phyloP scores from a whole-genome alignment of 2,329 filamentous ascomycete genomes.

The Penicillium italicum region DNA sequence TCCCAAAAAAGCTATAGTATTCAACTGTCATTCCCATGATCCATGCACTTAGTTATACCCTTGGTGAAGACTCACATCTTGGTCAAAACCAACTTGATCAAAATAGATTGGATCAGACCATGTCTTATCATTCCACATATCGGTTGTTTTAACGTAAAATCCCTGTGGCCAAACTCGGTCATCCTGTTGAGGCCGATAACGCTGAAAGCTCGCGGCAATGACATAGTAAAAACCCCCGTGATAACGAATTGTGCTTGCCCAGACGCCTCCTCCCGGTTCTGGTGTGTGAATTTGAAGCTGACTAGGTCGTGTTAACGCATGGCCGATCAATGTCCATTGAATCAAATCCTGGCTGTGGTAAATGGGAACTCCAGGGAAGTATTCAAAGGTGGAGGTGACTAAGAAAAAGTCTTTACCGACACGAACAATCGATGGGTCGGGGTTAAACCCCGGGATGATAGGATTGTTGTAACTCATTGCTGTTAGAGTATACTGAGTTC shows the following conservation, averaged over 20 bases:
- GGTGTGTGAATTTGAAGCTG: slow-evolving; percentile 38
- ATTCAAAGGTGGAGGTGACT: slow-evolving; percentile 61
- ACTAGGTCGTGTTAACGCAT: slow-evolving; percentile 32
- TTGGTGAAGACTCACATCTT: slow-evolving; percentile 43
- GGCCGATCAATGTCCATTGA: slow-evolving; percentile 39
- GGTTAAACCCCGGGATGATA: slow-evolving; percentile 59
- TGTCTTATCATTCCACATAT: slow-evolving; percentile 51
- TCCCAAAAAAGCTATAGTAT: slow-evolving; percentile 50
- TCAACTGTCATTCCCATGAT: not conserved
- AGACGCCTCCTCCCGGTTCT: slow-evolving; percentile 39
- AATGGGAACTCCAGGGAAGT: slow-evolving; percentile 59
- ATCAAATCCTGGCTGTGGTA: slow-evolving; percentile 53
- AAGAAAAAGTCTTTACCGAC: slow-evolving; percentile 55
- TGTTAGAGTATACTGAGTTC: not conserved
- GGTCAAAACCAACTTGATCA: slow-evolving; percentile 54
- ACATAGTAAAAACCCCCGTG: slow-evolving; percentile 47
- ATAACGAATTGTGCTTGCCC: slow-evolving; percentile 50
- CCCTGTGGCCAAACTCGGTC: slow-evolving; percentile 52
- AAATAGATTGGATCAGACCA: slow-evolving; percentile 57
- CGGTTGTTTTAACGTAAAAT: slow-evolving; percentile 53
- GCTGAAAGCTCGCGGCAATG: slow-evolving; percentile 45
- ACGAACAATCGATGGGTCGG: slow-evolving; percentile 56
- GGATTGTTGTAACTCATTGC: slow-evolving; percentile 42
- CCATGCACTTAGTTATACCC: not conserved
- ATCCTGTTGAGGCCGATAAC: slow-evolving; percentile 39